These are phyloP conservation scores for Leishmania braziliensis DNA, from an alignment of 208 protist genomes.

Conservation along the genomic window DNA sequence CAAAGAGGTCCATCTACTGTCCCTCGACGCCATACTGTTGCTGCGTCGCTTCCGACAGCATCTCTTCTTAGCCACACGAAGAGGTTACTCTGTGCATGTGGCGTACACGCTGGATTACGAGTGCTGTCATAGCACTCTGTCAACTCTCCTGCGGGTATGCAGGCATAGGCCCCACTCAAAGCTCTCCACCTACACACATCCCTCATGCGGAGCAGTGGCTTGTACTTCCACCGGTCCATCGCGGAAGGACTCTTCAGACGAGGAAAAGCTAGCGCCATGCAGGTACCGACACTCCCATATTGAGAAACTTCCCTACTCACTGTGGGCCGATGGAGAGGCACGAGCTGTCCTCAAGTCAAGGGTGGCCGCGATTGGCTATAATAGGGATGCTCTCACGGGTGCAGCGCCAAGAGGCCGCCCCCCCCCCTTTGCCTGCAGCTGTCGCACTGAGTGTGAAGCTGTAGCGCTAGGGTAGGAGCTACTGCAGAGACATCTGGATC, in stretches of 20 bases:
- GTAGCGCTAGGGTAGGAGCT: background rate
- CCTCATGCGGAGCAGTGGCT: background rate
- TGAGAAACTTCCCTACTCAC: background rate
- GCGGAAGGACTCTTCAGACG: background rate
- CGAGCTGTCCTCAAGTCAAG: too few species aligned
- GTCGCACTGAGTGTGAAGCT: background rate
- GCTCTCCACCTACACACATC: too few species aligned
- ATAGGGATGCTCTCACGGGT: background rate
- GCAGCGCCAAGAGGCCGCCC: background rate
- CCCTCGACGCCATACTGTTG: background rate
- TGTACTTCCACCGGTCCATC: background rate
- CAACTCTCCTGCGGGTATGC: too few species aligned
- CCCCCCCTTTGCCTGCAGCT: background rate
- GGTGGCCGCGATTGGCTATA: background rate
- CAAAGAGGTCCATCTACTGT: background rate
- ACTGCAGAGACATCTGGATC: background rate
- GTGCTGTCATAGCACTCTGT: too few species aligned
- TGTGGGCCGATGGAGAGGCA: background rate
- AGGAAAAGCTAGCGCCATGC: too few species aligned
- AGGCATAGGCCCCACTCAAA: too few species aligned
- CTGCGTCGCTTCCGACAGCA: background rate
- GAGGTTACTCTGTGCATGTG: too few species aligned
- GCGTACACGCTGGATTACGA: too few species aligned
- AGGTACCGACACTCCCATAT: background rate
- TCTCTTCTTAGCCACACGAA: too few species aligned